These are phyloP conservation scores for Eimeria sp. DNA, from an alignment of 169 alveolate genomes.

Conservation along the genomic window DNA sequence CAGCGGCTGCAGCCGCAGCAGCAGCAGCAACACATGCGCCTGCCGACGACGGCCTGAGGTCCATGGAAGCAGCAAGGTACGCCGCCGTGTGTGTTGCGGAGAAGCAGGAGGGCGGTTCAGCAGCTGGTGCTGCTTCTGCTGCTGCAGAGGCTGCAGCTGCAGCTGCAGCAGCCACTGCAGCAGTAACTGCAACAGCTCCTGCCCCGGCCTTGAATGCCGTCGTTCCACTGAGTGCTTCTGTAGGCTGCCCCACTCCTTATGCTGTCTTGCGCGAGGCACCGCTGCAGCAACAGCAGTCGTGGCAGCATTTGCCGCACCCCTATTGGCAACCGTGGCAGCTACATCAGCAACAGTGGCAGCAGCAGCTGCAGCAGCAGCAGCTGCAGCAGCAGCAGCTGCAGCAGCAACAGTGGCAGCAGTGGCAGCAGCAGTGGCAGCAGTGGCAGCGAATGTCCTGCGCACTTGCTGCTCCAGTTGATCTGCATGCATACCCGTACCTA, in stretches of 20 bases:
- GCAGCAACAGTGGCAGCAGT: background rate
- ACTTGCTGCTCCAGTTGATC: slow-evolving; percentile 28
- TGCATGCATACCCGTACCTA: slow-evolving; percentile 12
- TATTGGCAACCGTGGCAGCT: slow-evolving; percentile 55
- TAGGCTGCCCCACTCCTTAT: slow-evolving; percentile 28
- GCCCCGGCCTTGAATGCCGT: slow-evolving; percentile 1
- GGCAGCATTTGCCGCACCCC: slow-evolving; percentile 34
- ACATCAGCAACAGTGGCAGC: slow-evolving; percentile 21
- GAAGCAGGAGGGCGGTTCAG: slow-evolving; percentile 21
- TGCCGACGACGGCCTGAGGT: background rate
- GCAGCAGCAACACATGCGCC: slow-evolving; percentile 20
- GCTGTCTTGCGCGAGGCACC: slow-evolving; percentile 44
- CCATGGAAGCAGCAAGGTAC: slow-evolving; percentile 19
- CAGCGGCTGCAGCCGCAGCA: background rate
- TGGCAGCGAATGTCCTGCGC: slow-evolving; percentile 48
- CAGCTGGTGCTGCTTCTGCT: slow-evolving; percentile 15
- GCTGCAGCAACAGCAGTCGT: slow-evolving; percentile 38
- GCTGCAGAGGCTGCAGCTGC: slow-evolving; percentile 13
- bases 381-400: slow-evolving; percentile 14
- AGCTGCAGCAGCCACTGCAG: slow-evolving; percentile 21
- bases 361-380: slow-evolving; percentile 20
- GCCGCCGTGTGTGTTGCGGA: slow-evolving; percentile 1
- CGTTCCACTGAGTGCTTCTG: slow-evolving; percentile 30
- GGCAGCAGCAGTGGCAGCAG: slow-evolving; percentile 39
- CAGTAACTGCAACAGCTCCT: background rate